A percentile compares a stretch with the other conserved stretches of the same genome.
Conservation (phyloP, 2,329 filamentous ascomycete genomes). For the Graphium sp. region DNA sequence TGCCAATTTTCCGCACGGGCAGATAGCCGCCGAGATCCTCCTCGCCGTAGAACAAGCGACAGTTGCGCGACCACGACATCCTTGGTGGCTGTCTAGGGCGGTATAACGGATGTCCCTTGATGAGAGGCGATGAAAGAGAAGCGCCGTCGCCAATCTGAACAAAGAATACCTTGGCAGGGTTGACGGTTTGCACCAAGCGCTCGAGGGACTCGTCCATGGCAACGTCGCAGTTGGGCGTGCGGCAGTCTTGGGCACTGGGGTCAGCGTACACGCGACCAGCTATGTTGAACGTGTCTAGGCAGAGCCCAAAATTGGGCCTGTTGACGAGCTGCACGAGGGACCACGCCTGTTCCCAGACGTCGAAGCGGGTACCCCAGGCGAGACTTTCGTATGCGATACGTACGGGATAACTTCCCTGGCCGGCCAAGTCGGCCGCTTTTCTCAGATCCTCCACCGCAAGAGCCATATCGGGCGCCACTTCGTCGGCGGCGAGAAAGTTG, state of each 20-base stretch:
- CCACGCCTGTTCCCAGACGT: conserved; percentile 60
- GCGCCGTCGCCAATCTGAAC: conserved; percentile 66
- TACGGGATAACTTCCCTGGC: conserved; percentile 34
- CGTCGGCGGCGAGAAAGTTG: conserved; percentile 39
- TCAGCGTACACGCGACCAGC: conserved; percentile 56
- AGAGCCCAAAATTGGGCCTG: conserved; percentile 57
- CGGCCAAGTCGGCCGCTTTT: conserved; percentile 51
- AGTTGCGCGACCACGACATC: conserved; percentile 68
- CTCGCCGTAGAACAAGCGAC: conserved; percentile 40
- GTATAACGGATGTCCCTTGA: conserved; percentile 20
- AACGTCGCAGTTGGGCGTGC: conserved; percentile 33
- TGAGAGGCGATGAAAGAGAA: conserved; percentile 37
- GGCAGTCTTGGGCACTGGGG: conserved; percentile 34
- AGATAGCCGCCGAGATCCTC: conserved; percentile 47
- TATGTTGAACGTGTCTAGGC: conserved; percentile 67
- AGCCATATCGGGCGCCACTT: conserved; percentile 26
- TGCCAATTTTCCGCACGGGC: conserved; percentile 43
- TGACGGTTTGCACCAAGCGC: conserved; percentile 34
- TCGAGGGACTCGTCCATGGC: conserved; percentile 36
- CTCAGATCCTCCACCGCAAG: conserved; percentile 45
- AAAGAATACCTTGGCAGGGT: conserved; percentile 53
- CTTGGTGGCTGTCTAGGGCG: conserved; percentile 19
- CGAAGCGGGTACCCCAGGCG: conserved; percentile 52
- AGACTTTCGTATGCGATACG: conserved; percentile 60
- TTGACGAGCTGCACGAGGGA: conserved; percentile 48